Percentiles rank a stretch among this genome's conserved stretches.
Evolutionary conservation across 2,329 filamentous ascomycete species (phyloP).

Genomic region (Ascochyta clinopodiicola): DNA sequence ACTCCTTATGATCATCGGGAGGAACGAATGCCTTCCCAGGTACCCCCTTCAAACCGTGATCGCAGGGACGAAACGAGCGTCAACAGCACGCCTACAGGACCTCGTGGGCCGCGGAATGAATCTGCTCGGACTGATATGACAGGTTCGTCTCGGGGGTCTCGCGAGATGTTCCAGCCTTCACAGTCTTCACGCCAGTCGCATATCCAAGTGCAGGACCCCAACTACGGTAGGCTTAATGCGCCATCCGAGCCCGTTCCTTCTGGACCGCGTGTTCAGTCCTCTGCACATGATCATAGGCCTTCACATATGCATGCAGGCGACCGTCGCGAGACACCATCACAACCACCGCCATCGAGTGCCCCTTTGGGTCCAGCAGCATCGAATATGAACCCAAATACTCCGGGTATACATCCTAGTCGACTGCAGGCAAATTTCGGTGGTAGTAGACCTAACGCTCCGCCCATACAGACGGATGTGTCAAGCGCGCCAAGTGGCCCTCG

Average conservation of each 20-base stretch:
- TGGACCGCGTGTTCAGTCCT: conserved; percentile 58
- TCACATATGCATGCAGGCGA: conserved; percentile 27
- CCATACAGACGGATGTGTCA: conserved; percentile 44
- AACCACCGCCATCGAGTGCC: conserved; percentile 39
- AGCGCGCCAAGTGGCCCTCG: conserved; percentile 47
- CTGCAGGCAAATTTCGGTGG: conserved; percentile 44
- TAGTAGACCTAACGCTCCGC: conserved; percentile 5
- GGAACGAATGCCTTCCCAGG: conserved; percentile 36
- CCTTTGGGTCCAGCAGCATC: conserved; percentile 37
- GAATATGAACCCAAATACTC: conserved; percentile 39
- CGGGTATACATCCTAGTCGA: conserved; percentile 63
- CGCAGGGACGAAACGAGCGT: conserved; percentile 41
- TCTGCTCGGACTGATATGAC: conserved; percentile 11
- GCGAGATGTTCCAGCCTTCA: conserved; percentile 51
- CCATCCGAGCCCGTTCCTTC: conserved; percentile 59
- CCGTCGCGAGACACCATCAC: conserved; percentile 34
- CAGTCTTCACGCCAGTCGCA: conserved; percentile 45
- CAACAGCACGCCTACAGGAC: conserved; percentile 58
- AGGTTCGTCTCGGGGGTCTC: conserved; percentile 31
- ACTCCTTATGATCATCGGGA: conserved; percentile 39
- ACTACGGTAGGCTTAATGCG: conserved; percentile 57
- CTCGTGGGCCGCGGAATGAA: conserved; percentile 54
- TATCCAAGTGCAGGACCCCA: conserved; percentile 51
- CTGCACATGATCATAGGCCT: no score
- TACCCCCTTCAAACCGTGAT: conserved; percentile 46